phyloP scores from a whole-genome alignment of 768 basidiomycete genomes.

The Pleurotus sapidus region DNA sequence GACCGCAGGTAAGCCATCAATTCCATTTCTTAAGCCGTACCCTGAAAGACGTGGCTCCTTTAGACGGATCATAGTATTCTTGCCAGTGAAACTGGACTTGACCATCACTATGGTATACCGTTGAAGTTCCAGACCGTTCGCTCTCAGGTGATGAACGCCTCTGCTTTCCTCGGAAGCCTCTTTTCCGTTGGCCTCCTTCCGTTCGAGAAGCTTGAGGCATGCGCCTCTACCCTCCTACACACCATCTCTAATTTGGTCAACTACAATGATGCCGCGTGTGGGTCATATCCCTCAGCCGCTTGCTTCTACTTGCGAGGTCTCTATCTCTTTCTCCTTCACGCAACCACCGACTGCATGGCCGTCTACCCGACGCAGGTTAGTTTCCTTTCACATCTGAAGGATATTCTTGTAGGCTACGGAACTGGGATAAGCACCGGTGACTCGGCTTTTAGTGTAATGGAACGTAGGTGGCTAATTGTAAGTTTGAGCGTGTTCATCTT shows the following conservation, averaged over 20 bases:
- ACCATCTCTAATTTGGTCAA: neutral
- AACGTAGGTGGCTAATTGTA: neutral
- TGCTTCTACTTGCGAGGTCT: neutral
- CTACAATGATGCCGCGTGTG: neutral
- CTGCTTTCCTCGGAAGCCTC: neutral
- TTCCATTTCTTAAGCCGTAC: neutral
- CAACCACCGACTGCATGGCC: neutral
- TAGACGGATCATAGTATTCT: neutral
- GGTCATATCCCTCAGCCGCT: neutral
- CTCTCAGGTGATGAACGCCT: neutral
- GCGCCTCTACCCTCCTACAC: neutral
- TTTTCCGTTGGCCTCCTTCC: neutral
- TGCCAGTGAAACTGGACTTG: neutral
- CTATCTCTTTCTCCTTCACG: neutral
- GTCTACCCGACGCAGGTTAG: neutral
- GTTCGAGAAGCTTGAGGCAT: neutral
- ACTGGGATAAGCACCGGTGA: neutral
- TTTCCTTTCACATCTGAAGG: neutral
- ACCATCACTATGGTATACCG: neutral
- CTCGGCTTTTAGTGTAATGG: neutral
- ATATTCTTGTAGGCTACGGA: neutral
- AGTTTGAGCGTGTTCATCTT: no score
- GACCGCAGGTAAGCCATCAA: neutral
- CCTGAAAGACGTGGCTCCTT: neutral
- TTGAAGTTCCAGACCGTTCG: neutral